A percentile compares a stretch with the other conserved stretches of the same genome.
These are phyloP conservation scores for Pseudocercospora musae DNA, from an alignment of 2,329 filamentous ascomycete genomes.

Conservation along the genomic window DNA sequence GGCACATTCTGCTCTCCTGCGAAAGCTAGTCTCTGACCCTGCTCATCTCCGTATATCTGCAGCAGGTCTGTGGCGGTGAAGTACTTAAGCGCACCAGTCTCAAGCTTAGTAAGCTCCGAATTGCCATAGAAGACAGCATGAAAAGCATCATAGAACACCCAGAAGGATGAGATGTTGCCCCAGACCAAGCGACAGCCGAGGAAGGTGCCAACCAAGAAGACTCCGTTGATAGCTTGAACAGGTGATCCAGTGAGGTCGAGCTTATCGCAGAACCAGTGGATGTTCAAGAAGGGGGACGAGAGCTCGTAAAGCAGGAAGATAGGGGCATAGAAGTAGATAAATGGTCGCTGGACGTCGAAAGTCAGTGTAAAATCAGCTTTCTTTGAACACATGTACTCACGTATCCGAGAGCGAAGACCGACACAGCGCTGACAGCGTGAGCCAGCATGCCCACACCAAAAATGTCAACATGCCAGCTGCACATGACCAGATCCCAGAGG, in stretches of 20 bases:
- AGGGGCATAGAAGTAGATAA: constrained; percentile 77
- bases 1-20: constrained; percentile 49
- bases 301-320: constrained; percentile 86
- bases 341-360: constrained; percentile 60
- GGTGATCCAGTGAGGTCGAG: constrained; percentile 72
- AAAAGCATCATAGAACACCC: constrained; percentile 69
- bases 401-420: constrained; percentile 74
- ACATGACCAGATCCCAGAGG: constrained; percentile 75
- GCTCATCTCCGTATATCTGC: constrained; percentile 25
- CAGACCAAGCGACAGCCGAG: constrained; percentile 74
- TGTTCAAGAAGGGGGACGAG: constrained; percentile 78
- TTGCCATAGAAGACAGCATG: constrained; percentile 37
- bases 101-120: constrained; percentile 19
- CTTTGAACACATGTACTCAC: constrained; percentile 51
- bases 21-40: constrained; percentile 29
- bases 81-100: constrained; percentile 15
- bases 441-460: constrained; percentile 75
- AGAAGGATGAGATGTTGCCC: constrained; percentile 65
- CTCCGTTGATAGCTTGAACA: constrained; percentile 73
- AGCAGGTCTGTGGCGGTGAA: constrained; percentile 20
- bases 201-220: constrained; percentile 68
- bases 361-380: background rate
- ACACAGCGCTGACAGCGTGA: constrained; percentile 70
- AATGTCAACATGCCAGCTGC: constrained; percentile 62
- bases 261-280: constrained; percentile 93